Evolutionary conservation across 2,329 filamentous ascomycete genomes (phyloP), one percentile per base, ranked within the genome.

Genomic region (Aspergillus jensenii): DNA sequence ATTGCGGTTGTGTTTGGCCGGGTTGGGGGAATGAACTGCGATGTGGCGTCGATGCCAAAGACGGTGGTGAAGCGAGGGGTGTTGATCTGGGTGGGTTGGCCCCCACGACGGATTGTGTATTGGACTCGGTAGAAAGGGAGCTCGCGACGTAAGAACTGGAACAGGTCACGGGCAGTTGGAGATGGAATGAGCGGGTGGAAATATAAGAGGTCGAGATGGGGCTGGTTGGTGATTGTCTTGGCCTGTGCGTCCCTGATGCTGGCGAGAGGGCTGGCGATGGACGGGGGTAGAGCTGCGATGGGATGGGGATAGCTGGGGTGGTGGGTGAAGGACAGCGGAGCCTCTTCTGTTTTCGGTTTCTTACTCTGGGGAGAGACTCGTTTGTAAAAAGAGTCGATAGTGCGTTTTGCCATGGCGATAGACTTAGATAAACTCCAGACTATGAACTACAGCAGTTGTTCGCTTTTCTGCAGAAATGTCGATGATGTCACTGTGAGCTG

Each of bases 41-140:
- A 85, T 1, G 88, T 91, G 8, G 86, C 85, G 50, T 87, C 84
- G 3, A 86, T 71, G 1, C 84, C 84, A 56, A 86, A 87, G 12
- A 86, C 83, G 0, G 83, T 85, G 0, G 83, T 86, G 69, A 78
- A 88, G n/a, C 85, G 79, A 4, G 83, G 82, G 3, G 83, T 84
- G 65, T 80, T 82, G 68, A 93, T 86, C 21, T 83, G 78, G 0
- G 86, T 88, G 55, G 87, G 82, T 1, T 83, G 72, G 1, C 84
- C 81, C 3, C 85, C 85, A 7, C 90, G 83, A 54, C 85, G 87
- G 66, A 92, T 90, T 33, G 81, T 85, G 67, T 92, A 92, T 65
- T 86, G 82, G 4, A 92, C 89, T 52, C 88, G 82, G 67, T 92
- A 91, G 74, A 92, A 93, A 8, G 88, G 88, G 1, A 93, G 74